These are phyloP conservation scores for Yarrowia sp. DNA, from an alignment of 805 yeast genomes.

Conservation along the genomic window DNA sequence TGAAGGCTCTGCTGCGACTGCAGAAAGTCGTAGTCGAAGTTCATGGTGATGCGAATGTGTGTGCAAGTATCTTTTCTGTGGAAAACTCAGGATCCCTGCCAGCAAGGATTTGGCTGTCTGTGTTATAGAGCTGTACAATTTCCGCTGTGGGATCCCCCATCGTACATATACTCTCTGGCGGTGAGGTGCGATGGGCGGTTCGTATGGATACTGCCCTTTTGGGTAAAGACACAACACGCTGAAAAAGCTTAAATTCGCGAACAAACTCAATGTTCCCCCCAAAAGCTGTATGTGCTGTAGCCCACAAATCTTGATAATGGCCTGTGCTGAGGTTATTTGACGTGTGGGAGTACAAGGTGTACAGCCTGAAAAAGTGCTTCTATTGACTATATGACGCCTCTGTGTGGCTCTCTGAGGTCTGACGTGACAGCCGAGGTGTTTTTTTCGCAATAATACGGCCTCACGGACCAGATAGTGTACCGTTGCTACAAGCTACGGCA, in stretches of 20 bases:
- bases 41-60: neutral
- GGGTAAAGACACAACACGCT: slow-evolving; percentile 7
- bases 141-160: neutral
- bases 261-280: neutral
- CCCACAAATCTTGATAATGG: neutral
- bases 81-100: neutral
- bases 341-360: neutral
- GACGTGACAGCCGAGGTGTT: too few relatives aligned
- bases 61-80: neutral
- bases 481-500: too few relatives aligned
- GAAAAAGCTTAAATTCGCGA: neutral
- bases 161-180: slow-evolving; percentile 22
- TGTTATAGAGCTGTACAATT: neutral
- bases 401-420: too few relatives aligned
- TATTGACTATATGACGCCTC: neutral
- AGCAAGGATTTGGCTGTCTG: slow-evolving; percentile 5
- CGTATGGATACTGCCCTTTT: slow-evolving; percentile 15
- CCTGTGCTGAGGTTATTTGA: neutral
- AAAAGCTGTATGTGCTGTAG: slow-evolving; percentile 3
- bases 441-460: too few relatives aligned
- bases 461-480: too few relatives aligned
- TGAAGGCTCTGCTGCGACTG: slow-evolving; percentile 18
- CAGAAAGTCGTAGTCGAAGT: slow-evolving; percentile 17
- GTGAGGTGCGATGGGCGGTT: slow-evolving; percentile 23
- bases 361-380: neutral